A percentile compares a stretch with the other conserved stretches of the same genome.
phyloP scores from a whole-genome alignment of 306 rosid species.

The Pyrus betulifolia region DNA sequence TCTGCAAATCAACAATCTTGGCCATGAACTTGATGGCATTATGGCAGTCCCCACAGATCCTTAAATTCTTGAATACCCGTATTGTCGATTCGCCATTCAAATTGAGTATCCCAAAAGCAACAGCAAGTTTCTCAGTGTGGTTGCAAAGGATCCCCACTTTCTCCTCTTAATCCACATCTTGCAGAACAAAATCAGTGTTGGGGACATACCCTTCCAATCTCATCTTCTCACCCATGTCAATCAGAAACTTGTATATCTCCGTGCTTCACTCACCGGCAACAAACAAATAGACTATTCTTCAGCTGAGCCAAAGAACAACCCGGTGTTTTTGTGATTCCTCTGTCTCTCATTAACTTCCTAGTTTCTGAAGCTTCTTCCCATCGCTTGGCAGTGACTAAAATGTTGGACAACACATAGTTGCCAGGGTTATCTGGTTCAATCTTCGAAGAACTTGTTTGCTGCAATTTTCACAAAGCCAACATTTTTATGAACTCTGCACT shows the following conservation, averaged over 20 bases:
- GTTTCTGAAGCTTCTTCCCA: conserved; percentile 54
- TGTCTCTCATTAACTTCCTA: conserved; percentile 45
- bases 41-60: conserved; percentile 52
- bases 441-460: conserved; percentile 36
- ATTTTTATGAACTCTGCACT: conserved; percentile 44
- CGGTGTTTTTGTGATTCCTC: conserved; percentile 42
- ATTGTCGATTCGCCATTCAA: conserved; percentile 37
- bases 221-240: conserved; percentile 42
- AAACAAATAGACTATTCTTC: conserved; percentile 41
- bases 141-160: conserved; percentile 38
- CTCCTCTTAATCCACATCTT: conserved; percentile 50
- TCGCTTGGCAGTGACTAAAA: conserved; percentile 33
- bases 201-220: conserved; percentile 41
- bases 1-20: conserved; percentile 35
- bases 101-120: conserved; percentile 48
- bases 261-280: conserved; percentile 37
- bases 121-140: conserved; percentile 48
- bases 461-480: conserved; percentile 41
- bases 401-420: conserved; percentile 40
- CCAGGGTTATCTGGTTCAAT: conserved; percentile 52
- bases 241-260: conserved; percentile 25
- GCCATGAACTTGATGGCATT: conserved; percentile 48
- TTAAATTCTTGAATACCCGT: conserved; percentile 47
- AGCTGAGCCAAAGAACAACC: conserved; percentile 63
- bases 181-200: conserved; percentile 45